Evolutionary conservation across 768 basidiomycete species (phyloP).

Genomic region (Neoboletus subvelutipes): DNA sequence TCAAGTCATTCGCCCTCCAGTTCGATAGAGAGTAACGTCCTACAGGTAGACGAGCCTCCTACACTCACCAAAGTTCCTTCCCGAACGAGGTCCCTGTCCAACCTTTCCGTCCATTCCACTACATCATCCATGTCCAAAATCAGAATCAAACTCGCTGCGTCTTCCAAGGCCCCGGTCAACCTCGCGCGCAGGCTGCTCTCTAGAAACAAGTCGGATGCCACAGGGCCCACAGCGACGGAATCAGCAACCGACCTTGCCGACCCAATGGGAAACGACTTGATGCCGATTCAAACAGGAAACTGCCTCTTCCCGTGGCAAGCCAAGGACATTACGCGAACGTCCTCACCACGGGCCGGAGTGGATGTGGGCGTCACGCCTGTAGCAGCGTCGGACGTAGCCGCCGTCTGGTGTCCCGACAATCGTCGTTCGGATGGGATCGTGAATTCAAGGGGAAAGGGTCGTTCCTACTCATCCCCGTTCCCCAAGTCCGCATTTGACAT

Average conservation of each 20-base stretch:
- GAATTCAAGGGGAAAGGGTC: slow-evolving; percentile 46
- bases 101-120: slow-evolving; percentile 46
- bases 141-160: slow-evolving; percentile 47
- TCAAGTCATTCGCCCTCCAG: slow-evolving; percentile 12
- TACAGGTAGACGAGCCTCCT: slow-evolving; percentile 14
- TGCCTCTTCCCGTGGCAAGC: slow-evolving; percentile 47
- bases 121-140: slow-evolving; percentile 48
- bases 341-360: slow-evolving; percentile 11
- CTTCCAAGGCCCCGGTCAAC: slow-evolving; percentile 43
- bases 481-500: slow-evolving; percentile 62
- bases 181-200: slow-evolving; percentile 57
- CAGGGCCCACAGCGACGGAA: slow-evolving; percentile 11
- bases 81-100: slow-evolving; percentile 58
- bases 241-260: slow-evolving; percentile 8
- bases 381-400: slow-evolving; percentile 2
- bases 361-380: slow-evolving; percentile 16
- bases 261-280: slow-evolving; percentile 14
- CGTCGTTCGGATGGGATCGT: slow-evolving; percentile 19
- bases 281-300: slow-evolving; percentile 31
- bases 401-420: slow-evolving; percentile 17
- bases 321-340: slow-evolving; percentile 23
- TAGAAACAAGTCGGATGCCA: slow-evolving; percentile 36
- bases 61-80: slow-evolving; percentile 35
- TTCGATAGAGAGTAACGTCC: slow-evolving; percentile 12
- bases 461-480: slow-evolving; percentile 65